A percentile compares a stretch with the other conserved stretches of the same genome.
phyloP scores from a whole-genome alignment of 768 basidiomycete species.

The Xanthoconium stramineum region DNA sequence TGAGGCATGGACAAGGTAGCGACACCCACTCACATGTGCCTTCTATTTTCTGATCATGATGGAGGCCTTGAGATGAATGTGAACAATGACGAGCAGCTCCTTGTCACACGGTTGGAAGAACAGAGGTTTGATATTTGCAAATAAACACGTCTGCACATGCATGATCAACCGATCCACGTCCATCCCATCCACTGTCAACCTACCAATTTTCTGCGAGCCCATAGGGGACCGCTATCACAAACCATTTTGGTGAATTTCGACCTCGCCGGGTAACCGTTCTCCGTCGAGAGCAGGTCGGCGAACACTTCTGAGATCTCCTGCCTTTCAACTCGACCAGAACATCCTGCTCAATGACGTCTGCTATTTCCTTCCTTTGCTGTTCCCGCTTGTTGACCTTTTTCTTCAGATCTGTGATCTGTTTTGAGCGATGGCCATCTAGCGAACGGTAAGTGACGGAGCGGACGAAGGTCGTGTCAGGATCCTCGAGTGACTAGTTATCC shows the following conservation, averaged over 20 bases:
- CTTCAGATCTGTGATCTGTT: constrained; percentile 92
- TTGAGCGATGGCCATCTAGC: constrained; percentile 81
- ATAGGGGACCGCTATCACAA: constrained; percentile 85
- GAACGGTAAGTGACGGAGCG: constrained; percentile 94
- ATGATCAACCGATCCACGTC: constrained; percentile 1
- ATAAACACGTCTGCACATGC: constrained; percentile 75
- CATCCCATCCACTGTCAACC: no score
- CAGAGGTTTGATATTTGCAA: constrained; percentile 95
- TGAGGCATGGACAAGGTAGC: neutral
- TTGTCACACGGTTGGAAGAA: constrained; percentile 99
- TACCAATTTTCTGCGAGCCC: constrained; percentile 89
- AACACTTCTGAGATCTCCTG: constrained; percentile 88
- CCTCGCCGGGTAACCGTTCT: constrained; percentile 93
- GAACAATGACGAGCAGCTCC: constrained; percentile 91
- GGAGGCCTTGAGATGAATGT: constrained; percentile 89
- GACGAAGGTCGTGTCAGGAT: constrained; percentile 94
- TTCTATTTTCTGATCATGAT: constrained; percentile 99
- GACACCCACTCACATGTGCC: constrained; percentile 67
- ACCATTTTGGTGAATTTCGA: constrained; percentile 98
- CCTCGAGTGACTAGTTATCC: constrained; percentile 77
- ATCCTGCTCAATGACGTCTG: constrained; percentile 96
- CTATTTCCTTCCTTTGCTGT: constrained; percentile 97
- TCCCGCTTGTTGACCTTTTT: constrained; percentile 97
- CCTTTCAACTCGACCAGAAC: constrained; percentile 86
- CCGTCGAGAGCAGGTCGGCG: constrained; percentile 93